Evolutionary conservation across 139 green algal species (phyloP).

Genomic region (Monoraphidium neglectum): DNA sequence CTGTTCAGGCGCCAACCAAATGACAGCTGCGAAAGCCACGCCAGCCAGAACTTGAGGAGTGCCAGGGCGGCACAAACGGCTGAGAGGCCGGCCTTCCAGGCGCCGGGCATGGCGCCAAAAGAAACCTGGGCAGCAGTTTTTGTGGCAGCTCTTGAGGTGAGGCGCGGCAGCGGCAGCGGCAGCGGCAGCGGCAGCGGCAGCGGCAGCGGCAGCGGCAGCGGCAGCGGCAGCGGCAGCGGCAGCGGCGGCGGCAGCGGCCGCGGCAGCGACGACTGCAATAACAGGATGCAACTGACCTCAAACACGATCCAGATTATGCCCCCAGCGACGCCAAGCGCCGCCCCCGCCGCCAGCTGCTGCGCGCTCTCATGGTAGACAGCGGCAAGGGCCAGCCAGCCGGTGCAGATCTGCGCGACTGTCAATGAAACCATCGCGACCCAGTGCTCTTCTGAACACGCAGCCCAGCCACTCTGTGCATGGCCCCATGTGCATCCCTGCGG

Average conservation of each 20-base stretch:
- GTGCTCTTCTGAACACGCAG: conserved; percentile 2
- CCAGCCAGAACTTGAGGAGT: not conserved
- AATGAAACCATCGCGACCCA: conserved; percentile 1
- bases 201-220: too few species aligned
- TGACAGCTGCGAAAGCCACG: conserved; percentile 12
- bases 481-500: too few species aligned
- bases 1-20: conserved; percentile 19
- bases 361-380: conserved; percentile 9
- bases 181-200: too few species aligned
- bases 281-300: too few species aligned
- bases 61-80: not conserved
- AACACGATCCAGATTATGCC: conserved; percentile 14
- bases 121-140: too few species aligned
- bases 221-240: too few species aligned
- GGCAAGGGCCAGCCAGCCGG: not conserved
- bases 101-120: too few species aligned
- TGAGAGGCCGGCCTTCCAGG: not conserved
- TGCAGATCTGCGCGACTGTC: conserved; percentile 11
- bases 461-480: too few species aligned
- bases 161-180: too few species aligned
- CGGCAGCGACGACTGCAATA: too few species aligned
- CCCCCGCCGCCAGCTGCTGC: conserved; percentile 1
- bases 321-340: not conserved
- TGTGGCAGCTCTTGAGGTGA: too few species aligned
- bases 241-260: too few species aligned